Conservation (phyloP, 169 alveolate genomes). For the Plasmodium inui region DNA sequence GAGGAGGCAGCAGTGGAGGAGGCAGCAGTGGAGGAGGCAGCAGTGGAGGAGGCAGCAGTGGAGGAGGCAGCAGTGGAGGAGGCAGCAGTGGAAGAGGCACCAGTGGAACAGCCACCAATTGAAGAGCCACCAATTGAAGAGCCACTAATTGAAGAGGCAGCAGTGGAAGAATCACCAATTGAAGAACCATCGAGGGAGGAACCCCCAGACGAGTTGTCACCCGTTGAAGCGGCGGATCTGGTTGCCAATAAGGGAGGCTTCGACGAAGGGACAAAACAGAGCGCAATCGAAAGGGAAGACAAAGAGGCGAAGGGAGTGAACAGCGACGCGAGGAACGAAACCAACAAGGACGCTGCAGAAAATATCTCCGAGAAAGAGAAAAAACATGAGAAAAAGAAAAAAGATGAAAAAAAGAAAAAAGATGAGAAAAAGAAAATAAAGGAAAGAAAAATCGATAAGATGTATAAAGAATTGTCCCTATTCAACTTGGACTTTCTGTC, state of each 20-base stretch:
- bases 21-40: background rate
- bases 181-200: background rate
- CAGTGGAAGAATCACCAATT: background rate
- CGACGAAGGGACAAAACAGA: background rate
- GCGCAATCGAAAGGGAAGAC: background rate
- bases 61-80: background rate
- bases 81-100: background rate
- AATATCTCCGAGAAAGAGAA: no score
- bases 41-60: no score
- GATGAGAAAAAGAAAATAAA: slow-evolving; percentile 5
- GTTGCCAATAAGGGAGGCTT: background rate
- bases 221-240: background rate
- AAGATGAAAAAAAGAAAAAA: background rate
- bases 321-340: background rate
- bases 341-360: background rate
- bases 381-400: slow-evolving; percentile 1
- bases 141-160: background rate
- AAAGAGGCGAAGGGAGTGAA: background rate
- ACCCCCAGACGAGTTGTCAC: background rate
- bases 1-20: no score
- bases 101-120: background rate
- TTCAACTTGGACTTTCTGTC: slow-evolving; percentile 21
- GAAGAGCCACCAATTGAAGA: background rate
- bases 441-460: slow-evolving; percentile 36
- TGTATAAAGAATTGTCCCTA: slow-evolving; percentile 37